Percentiles rank a stretch among this genome's conserved stretches.
Conservation (phyloP, 108 stramenopile genomes). For the Discostella stelligeroides region DNA sequence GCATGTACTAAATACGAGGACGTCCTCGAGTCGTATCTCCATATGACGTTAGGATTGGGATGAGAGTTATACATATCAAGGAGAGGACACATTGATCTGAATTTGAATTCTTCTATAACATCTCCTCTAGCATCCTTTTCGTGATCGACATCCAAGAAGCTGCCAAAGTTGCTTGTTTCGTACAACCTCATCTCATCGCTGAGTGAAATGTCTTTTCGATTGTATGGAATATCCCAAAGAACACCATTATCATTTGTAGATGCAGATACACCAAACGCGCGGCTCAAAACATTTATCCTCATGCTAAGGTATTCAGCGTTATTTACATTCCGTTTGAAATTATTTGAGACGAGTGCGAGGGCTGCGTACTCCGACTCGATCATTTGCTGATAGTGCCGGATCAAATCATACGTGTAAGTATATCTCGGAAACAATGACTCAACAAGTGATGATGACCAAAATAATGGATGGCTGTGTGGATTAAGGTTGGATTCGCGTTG, state of each 20-base stretch:
- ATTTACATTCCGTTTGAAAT: conserved; percentile 53
- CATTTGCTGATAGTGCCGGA: conserved; percentile 61
- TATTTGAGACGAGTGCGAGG: conserved; percentile 42
- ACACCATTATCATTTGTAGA: conserved; percentile 38
- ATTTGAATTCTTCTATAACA: conserved; percentile 52
- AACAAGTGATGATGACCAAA: conserved; percentile 41
- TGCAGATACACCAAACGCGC: conserved; percentile 64
- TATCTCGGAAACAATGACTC: conserved; percentile 46
- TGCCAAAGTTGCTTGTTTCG: conserved; percentile 53
- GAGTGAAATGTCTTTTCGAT: conserved; percentile 31
- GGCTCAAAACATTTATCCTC: conserved; percentile 74
- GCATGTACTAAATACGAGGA: conserved; percentile 63
- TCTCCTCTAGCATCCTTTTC: background rate
- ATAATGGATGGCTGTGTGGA: conserved; percentile 55
- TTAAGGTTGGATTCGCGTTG: conserved; percentile 8
- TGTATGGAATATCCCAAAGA: conserved; percentile 30
- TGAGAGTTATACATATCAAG: conserved; percentile 85
- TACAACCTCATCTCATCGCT: conserved; percentile 58
- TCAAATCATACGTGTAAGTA: conserved; percentile 50
- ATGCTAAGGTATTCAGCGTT: conserved; percentile 59
- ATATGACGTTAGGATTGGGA: conserved; percentile 67
- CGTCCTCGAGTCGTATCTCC: conserved; percentile 52
- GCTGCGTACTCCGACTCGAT: conserved; percentile 70
- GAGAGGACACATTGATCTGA: conserved; percentile 76
- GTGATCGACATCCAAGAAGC: background rate